These are phyloP conservation scores for Penicillium tannophilum DNA, from an alignment of 495 filamentous ascomycete genomes.

Conservation along the genomic window DNA sequence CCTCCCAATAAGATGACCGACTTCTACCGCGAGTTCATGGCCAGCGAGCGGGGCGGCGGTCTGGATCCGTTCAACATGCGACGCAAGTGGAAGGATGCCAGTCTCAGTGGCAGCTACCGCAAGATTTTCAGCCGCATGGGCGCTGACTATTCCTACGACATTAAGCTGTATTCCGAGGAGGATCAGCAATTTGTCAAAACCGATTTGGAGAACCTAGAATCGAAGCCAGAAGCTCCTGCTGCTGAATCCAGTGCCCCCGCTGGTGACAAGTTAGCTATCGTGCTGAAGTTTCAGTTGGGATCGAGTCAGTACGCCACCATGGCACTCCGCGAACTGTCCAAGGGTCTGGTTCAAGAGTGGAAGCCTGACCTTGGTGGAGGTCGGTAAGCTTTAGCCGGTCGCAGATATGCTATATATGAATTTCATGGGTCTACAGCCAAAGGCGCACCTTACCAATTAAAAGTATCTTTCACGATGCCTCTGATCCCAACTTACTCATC, in stretches of 20 bases:
- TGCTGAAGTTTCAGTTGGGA: conserved; percentile 82
- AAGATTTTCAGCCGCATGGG: conserved; percentile 73
- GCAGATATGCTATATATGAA: not conserved
- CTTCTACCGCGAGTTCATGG: conserved; percentile 86
- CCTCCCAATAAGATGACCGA: conserved; percentile 78
- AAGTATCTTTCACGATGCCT: not conserved
- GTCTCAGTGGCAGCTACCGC: conserved; percentile 85
- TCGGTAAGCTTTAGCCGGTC: conserved; percentile 25
- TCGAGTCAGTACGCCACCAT: conserved; percentile 93
- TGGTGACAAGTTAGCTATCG: conserved; percentile 69
- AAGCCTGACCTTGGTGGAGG: conserved; percentile 64
- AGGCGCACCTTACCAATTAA: not conserved
- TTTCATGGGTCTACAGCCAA: not conserved
- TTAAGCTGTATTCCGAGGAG: conserved; percentile 68
- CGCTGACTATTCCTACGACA: conserved; percentile 60
- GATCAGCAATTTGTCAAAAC: conserved; percentile 85
- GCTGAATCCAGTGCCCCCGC: conserved; percentile 11
- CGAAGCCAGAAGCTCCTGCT: conserved; percentile 2
- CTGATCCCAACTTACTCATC: not conserved
- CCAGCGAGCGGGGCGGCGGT: conserved; percentile 67
- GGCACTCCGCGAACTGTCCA: conserved; percentile 85
- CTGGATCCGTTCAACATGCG: conserved; percentile 88
- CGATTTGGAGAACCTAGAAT: conserved; percentile 64
- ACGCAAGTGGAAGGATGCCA: conserved; percentile 78
- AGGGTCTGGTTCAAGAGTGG: conserved; percentile 62